Percentiles rank a stretch among this genome's conserved stretches.
Evolutionary conservation across 192 early-diverging fungal genomes (phyloP).

Genomic region (Phycomyces blakesleeanus): DNA sequence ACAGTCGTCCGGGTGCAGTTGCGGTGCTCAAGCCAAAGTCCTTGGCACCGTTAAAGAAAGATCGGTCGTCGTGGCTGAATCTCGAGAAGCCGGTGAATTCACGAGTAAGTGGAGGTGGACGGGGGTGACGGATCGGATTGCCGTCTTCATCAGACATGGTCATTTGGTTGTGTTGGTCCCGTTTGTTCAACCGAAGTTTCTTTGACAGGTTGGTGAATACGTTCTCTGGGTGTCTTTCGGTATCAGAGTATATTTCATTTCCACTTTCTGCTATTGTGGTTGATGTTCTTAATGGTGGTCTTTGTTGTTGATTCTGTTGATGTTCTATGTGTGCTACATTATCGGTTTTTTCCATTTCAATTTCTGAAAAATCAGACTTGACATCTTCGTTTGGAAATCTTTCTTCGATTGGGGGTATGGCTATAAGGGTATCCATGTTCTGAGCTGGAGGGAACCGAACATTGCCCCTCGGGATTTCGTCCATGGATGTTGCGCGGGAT

Average conservation of each 20-base stretch:
- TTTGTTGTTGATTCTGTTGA: no score
- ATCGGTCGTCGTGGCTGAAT: constrained; percentile 11
- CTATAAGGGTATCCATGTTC: constrained; percentile 23
- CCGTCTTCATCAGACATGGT: background rate
- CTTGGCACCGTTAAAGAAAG: constrained; percentile 10
- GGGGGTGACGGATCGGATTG: no score
- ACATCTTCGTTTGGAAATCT: background rate
- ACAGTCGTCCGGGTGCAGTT: constrained; percentile 6
- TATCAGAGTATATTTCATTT: background rate
- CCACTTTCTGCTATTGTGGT: no score
- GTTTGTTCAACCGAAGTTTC: background rate
- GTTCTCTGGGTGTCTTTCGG: background rate
- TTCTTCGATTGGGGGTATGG: constrained; percentile 19
- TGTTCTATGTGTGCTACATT: no score
- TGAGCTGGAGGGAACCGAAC: constrained; percentile 22
- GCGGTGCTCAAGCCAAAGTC: constrained; percentile 9
- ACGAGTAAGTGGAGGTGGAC: constrained; percentile 3
- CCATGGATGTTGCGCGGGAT: background rate
- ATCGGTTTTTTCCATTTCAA: background rate
- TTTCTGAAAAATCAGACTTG: background rate
- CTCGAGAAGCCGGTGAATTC: constrained; percentile 16
- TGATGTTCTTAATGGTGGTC: no score
- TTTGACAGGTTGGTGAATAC: background rate
- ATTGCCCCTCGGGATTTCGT: background rate
- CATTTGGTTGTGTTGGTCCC: background rate